A percentile compares a stretch with the other conserved stretches of the same genome.
phyloP scores from a whole-genome alignment of 495 filamentous ascomycete species.

The Neurospora hispaniola region DNA sequence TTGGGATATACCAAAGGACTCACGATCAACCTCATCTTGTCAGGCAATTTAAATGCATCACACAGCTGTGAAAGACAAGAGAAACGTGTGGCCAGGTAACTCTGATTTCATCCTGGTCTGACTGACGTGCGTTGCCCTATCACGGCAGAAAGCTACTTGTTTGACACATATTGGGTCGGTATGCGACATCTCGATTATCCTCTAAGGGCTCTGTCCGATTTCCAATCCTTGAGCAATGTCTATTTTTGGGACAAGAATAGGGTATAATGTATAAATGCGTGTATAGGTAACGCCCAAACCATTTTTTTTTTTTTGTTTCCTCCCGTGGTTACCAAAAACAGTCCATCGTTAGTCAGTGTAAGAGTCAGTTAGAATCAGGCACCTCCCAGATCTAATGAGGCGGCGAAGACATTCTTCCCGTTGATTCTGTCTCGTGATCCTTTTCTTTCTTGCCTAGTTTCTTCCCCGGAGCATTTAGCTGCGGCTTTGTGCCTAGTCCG shows the following conservation, averaged over 20 bases:
- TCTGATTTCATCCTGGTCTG: not conserved
- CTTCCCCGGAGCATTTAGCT: constrained; percentile 22
- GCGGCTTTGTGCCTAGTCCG: constrained; percentile 23
- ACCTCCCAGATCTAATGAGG: constrained; percentile 15
- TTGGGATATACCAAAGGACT: not conserved
- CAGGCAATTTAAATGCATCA: not conserved
- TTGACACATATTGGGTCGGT: not conserved
- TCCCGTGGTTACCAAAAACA: not conserved
- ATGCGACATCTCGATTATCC: not conserved
- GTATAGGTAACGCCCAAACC: not conserved
- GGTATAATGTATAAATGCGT: not conserved
- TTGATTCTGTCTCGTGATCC: constrained; percentile 40
- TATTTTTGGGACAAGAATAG: not conserved
- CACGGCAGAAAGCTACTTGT: not conserved
- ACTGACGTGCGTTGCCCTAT: not conserved
- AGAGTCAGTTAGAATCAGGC: not conserved
- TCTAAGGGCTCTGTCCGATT: not conserved
- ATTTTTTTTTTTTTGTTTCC: not conserved
- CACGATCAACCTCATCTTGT: not conserved
- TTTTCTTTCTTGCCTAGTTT: constrained; percentile 32
- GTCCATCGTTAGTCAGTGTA: not conserved
- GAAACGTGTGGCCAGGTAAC: not conserved
- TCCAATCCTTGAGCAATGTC: not conserved
- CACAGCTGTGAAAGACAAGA: not conserved
- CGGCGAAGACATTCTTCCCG: constrained; percentile 39